Base-by-base conservation (phyloP, 1,284 basidiomycete species). In the Tilletia walkeri region DNA sequence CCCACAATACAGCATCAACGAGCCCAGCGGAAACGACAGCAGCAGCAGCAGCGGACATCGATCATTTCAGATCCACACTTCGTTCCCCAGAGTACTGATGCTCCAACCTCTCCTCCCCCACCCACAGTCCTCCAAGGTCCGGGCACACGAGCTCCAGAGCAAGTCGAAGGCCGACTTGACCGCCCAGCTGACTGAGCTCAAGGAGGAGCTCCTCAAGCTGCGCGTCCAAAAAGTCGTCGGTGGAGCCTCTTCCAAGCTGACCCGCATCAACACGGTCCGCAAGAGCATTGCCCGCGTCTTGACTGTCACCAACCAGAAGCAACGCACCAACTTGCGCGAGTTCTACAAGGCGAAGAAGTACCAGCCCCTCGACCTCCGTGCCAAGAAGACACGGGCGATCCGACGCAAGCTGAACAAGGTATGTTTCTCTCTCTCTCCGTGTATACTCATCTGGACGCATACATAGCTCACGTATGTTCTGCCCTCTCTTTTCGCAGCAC, bases 331-430 rank as follows among this genome's bases (percentile, higher is more conserved):
- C 87, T 90, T 98, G 79, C 92, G 93, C 76, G 95, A 98, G 86
- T 93, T 91, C 88, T 98, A 98, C 92, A 95, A 95, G 89, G 87
- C 88, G 86, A 97, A 98, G 91, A 96, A 95, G 86, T 93, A 93
- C 88, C 87, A 92, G 76, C 96, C 96, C 78, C 93, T 99, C 78
- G 96, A 99, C 88, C 91, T 99, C 84, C 94, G 96, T 78, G 86
- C 90, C 80, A 99, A 99, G 92, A 94, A 92, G 90, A 99, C 96
- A 78, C 92, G 96, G 81, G 96, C 96, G 72, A 97, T 99, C 88
- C 90, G 96, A 84, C 89, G 95, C 86, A 90, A 93, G 85, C 86
- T 99, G 86, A 94, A 93, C 82, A 90, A 91, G 88, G 93, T 93
- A 73, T 56, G 75, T 75, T 30, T 34, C 34, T 6, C 6, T 45